Conservation (phyloP, 805 yeast species). For the Cyberlindnera maclurae region DNA sequence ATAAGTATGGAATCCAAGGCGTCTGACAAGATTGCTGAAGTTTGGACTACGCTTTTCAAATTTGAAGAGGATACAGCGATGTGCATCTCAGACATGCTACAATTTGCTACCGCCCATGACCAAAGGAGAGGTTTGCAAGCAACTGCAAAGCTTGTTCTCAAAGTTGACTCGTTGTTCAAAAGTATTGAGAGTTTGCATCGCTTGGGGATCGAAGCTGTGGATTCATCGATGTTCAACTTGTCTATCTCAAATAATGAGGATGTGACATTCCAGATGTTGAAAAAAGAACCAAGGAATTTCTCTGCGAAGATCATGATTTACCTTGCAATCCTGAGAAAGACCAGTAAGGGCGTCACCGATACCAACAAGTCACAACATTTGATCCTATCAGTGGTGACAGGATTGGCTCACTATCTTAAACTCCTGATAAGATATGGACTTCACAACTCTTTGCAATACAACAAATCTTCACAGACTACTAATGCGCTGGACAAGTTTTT, state of each 20-base stretch:
- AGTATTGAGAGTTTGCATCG: constrained; percentile 54
- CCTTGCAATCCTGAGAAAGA: constrained; percentile 72
- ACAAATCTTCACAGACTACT: constrained; percentile 49
- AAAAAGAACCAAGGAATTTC: constrained; percentile 60
- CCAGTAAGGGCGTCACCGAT: constrained; percentile 28
- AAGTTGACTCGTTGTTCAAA: constrained; percentile 67
- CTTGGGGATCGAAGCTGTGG: constrained; percentile 18
- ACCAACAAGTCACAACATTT: constrained; percentile 45
- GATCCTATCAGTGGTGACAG: constrained; percentile 75
- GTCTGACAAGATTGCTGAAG: constrained; percentile 49
- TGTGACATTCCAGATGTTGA: constrained; percentile 13
- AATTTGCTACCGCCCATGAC: constrained; percentile 69
- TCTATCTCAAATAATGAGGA: constrained; percentile 8
- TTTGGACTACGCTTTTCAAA: constrained; percentile 83
- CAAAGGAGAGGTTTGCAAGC: constrained; percentile 60
- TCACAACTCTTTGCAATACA: constrained; percentile 63
- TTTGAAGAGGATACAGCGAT: constrained; percentile 90
- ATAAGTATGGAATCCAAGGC: constrained; percentile 56
- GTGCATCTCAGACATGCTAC: constrained; percentile 86
- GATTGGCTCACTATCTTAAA: constrained; percentile 88
- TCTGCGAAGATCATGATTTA: constrained; percentile 89
- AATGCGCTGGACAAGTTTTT: constrained; percentile 60
- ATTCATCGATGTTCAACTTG: constrained; percentile 4
- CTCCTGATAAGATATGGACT: constrained; percentile 76
- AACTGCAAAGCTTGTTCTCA: constrained; percentile 65